phyloP scores from a whole-genome alignment of 2,329 filamentous ascomycete species.

The Diplodia scrobiculata region DNA sequence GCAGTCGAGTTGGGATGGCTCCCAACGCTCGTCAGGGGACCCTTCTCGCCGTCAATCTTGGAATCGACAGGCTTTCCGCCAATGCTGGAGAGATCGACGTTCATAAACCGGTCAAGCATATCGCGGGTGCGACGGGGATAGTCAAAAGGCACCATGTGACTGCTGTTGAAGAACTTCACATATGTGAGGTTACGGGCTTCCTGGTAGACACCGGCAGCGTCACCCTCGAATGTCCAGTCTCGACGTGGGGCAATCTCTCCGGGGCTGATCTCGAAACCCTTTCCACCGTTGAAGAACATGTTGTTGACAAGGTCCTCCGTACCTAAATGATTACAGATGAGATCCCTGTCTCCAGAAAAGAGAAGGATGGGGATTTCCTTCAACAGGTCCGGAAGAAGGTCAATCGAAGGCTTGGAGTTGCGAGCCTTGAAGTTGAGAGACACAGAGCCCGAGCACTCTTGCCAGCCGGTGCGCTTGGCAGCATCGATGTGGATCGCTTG shows the following conservation, averaged over 20 bases:
- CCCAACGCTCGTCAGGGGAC: conserved; percentile 74
- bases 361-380: conserved; percentile 76
- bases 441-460: conserved; percentile 83
- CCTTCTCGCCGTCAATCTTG: conserved; percentile 81
- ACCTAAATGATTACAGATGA: conserved; percentile 96
- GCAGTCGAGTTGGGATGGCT: conserved; percentile 69
- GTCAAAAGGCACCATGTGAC: conserved; percentile 98
- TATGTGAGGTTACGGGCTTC: conserved; percentile 94
- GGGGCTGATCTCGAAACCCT: conserved; percentile 83
- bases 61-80: conserved; percentile 78
- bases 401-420: conserved; percentile 72
- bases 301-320: conserved; percentile 89
- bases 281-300: conserved; percentile 87
- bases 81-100: conserved; percentile 85
- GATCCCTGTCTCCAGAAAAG: conserved; percentile 89
- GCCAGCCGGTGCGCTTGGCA: conserved; percentile 85
- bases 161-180: conserved; percentile 90
- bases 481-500: conserved; percentile 78
- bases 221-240: conserved; percentile 90
- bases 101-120: conserved; percentile 97
- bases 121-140: conserved; percentile 82
- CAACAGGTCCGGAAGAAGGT: conserved; percentile 76
- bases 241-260: conserved; percentile 89
- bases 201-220: conserved; percentile 89
- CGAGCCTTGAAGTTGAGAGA: conserved; percentile 67